Base-by-base conservation (phyloP, 257 asterid species). In the Salvia hispanica region DNA sequence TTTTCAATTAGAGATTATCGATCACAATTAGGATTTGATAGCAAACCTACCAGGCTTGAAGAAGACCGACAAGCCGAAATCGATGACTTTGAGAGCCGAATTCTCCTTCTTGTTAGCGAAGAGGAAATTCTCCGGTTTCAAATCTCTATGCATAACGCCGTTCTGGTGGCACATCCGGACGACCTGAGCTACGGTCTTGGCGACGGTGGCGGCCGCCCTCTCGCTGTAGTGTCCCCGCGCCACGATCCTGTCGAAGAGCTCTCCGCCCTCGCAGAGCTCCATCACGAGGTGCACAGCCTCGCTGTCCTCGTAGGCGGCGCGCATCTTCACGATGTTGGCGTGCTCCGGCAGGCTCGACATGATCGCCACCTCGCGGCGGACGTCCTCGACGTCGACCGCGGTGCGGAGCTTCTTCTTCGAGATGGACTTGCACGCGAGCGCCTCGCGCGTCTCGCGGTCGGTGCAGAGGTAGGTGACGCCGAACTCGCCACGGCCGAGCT, bases 211-310 rank as follows among this genome's bases (percentile, higher is more conserved):
- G 0, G 97, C 97, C 12, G 94, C 95, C 68, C 95, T 77, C 77
- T 90, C 97, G 71, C 91, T 87, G 75, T 90, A 87, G 69, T 90
- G 97, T 31, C 97, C 97, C 50, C 95, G 83, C 47, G 95, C 95
- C 40, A 90, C 95, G 18, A 90, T 90, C 72, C 96, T 78, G 62
- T 87, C 95, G 44, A 90, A 90, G 9, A 89, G 81, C 79, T 89
- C 96, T 14, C 96, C 96, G 1, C 96, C 96, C 77, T 87, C 96
- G 40, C 96, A 89, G 43, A 90, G 51, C 72, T 90, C 96, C 96
- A 90, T 90, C 18, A 90, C 95, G 66, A 90, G 58, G 68, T 90
- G 93, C 60, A 90, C 97, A 5, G 94, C 92, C 73, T 87, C 90
- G 25, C 74, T 78, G 69, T 90, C 97, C 83, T 90, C 97, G 21